These are phyloP conservation scores for Cadophora gregata DNA, from an alignment of 2,329 filamentous ascomycete species.

Conservation along the genomic window DNA sequence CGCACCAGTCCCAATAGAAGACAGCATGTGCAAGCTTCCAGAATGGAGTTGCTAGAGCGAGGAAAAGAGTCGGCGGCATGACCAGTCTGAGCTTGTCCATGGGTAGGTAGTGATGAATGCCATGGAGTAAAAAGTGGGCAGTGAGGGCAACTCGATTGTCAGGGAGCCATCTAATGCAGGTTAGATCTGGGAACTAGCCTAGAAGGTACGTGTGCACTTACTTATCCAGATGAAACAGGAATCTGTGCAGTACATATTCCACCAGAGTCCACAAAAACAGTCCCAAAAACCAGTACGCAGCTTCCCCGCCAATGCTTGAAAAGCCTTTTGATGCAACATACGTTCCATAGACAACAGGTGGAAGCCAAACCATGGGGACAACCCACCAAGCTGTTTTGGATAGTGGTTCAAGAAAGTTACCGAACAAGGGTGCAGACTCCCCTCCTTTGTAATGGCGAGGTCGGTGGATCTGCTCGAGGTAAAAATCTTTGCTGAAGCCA, in stretches of 20 bases:
- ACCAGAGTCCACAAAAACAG: constrained; percentile 85
- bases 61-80: constrained; percentile 91
- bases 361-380: constrained; percentile 83
- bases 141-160: constrained; percentile 90
- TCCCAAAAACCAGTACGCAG: constrained; percentile 72
- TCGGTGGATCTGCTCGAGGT: constrained; percentile 93
- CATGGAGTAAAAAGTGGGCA: constrained; percentile 90
- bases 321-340: constrained; percentile 69
- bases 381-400: constrained; percentile 95
- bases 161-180: constrained; percentile 72
- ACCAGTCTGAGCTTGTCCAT: constrained; percentile 98
- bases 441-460: constrained; percentile 96
- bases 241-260: constrained; percentile 88
- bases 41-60: constrained; percentile 84
- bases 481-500: constrained; percentile 93
- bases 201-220: constrained; percentile 54
- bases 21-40: constrained; percentile 87
- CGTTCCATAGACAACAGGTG: constrained; percentile 76
- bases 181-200: constrained; percentile 39
- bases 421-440: constrained; percentile 89
- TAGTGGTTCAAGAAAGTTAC: constrained; percentile 98
- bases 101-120: constrained; percentile 97
- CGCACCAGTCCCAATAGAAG: constrained; percentile 85
- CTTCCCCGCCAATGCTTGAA: constrained; percentile 52
- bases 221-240: constrained; percentile 92